Evolutionary conservation across 2,329 filamentous ascomycete species (phyloP).

Genomic region (Trichophyton rubrum): DNA sequence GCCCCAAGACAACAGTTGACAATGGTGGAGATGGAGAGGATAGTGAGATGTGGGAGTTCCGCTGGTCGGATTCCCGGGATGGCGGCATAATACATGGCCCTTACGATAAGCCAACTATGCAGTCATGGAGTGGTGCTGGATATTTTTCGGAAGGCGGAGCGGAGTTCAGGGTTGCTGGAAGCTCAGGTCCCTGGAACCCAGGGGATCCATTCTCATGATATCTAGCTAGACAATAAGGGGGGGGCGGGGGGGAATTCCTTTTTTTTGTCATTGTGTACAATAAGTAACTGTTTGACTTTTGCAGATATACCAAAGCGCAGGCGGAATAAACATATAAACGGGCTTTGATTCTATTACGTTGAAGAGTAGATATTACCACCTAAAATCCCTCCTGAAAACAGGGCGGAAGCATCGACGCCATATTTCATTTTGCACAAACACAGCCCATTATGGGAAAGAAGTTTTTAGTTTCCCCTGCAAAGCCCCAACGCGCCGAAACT

Average conservation of each 20-base stretch:
- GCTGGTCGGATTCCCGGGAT: slow-evolving; percentile 82
- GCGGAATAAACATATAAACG: neutral
- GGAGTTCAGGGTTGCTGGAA: slow-evolving; percentile 55
- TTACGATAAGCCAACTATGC: slow-evolving; percentile 75
- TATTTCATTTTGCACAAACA: neutral
- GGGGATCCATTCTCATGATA: neutral
- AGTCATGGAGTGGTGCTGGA: slow-evolving; percentile 77
- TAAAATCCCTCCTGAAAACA: neutral
- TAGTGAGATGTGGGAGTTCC: slow-evolving; percentile 64
- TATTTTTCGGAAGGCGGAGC: slow-evolving; percentile 79
- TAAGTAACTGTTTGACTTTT: neutral
- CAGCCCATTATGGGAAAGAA: neutral
- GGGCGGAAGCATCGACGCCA: neutral
- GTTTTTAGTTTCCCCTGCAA: neutral
- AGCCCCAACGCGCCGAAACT: slow-evolving; percentile 8
- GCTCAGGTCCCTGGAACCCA: slow-evolving; percentile 41
- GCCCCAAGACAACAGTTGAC: slow-evolving; percentile 14
- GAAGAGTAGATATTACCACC: neutral
- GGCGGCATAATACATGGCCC: slow-evolving; percentile 69
- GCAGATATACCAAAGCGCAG: neutral
- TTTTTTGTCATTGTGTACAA: neutral
- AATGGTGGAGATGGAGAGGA: slow-evolving; percentile 23
- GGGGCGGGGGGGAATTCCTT: too few species aligned
- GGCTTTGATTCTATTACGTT: neutral
- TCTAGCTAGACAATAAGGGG: neutral